Percentiles rank a stretch among this genome's conserved stretches.
phyloP scores from a whole-genome alignment of 129 eudicot species.

The Chrysanthemum seticuspe region DNA sequence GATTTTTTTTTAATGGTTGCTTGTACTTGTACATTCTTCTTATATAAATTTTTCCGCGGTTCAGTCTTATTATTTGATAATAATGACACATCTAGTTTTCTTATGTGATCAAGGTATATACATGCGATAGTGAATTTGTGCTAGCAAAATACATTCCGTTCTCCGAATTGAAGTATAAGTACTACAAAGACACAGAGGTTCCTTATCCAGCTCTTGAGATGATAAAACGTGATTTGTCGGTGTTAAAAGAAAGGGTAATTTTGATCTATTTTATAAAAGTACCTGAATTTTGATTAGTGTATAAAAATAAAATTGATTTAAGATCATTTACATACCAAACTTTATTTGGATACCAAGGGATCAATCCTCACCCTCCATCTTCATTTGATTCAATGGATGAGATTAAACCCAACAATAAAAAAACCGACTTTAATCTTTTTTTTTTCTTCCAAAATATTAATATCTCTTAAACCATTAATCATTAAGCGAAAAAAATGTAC shows the following conservation, averaged over 20 bases:
- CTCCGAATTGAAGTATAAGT: slow-evolving; percentile 44
- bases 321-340: no score
- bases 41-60: neutral
- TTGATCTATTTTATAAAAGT: neutral
- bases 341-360: no score
- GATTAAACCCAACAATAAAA: no score
- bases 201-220: slow-evolving; percentile 17
- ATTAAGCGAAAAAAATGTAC: no score
- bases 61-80: slow-evolving; percentile 10
- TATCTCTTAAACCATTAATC: no score
- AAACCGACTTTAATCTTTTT: no score
- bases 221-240: slow-evolving; percentile 24
- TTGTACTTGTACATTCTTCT: neutral
- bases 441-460: no score
- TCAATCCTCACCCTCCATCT: no score
- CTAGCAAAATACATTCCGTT: slow-evolving; percentile 51
- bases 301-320: neutral
- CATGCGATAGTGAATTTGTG: slow-evolving; percentile 63
- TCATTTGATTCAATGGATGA: no score
- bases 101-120: slow-evolving; percentile 62
- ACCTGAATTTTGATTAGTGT: neutral
- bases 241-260: slow-evolving; percentile 50
- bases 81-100: slow-evolving; percentile 15
- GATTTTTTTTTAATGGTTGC: neutral
- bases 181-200: slow-evolving; percentile 40